These are phyloP conservation scores for Persicaria tinctoria DNA, from an alignment of 148 eudicot species.

Conservation along the genomic window DNA sequence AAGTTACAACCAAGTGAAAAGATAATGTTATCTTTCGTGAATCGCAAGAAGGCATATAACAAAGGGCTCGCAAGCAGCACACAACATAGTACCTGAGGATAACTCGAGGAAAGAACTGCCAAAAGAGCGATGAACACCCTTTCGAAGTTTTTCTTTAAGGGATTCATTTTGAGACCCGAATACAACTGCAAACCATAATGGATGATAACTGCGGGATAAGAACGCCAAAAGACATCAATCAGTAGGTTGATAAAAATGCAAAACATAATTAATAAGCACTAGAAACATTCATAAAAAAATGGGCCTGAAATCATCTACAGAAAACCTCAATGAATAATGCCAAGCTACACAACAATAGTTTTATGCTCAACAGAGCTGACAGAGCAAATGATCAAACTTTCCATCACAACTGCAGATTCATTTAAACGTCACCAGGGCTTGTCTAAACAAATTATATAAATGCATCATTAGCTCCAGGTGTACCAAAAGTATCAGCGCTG, in stretches of 20 bases:
- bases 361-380: background rate
- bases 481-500: background rate
- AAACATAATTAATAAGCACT: too few relatives aligned
- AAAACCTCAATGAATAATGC: background rate
- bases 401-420: background rate
- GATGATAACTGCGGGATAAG: conserved; percentile 8
- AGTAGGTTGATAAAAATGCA: background rate
- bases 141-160: conserved; percentile 68
- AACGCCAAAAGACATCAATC: background rate
- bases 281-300: too few relatives aligned
- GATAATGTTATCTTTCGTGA: background rate
- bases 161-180: conserved; percentile 83
- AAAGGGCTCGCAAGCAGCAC: background rate
- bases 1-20: background rate
- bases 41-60: background rate
- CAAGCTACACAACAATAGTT: background rate
- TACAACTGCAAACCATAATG: conserved; percentile 48
- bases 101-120: conserved; percentile 63
- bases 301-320: conserved; percentile 33
- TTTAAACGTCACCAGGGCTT: background rate
- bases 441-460: background rate
- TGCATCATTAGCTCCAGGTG: background rate
- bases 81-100: conserved; percentile 53
- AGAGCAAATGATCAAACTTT: background rate
- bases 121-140: conserved; percentile 68